phyloP scores from a whole-genome alignment of 345 rosid species.

The Aquilaria sinensis region DNA sequence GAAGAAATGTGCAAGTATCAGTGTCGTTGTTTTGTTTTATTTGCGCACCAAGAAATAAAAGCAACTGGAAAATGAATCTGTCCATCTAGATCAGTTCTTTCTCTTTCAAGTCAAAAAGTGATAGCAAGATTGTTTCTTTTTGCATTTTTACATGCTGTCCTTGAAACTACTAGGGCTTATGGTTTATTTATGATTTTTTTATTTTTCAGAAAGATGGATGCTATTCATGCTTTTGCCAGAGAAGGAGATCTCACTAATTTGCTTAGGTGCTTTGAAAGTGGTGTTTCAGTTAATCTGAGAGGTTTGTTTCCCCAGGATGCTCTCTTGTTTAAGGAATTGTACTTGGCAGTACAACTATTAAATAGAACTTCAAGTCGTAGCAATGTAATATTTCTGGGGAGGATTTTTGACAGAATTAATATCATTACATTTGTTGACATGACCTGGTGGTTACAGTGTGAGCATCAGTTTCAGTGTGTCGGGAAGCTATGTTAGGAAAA shows the following conservation, averaged over 20 bases:
- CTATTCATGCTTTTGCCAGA: constrained; percentile 82
- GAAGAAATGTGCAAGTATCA: too few relatives aligned
- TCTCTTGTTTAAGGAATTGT: not conserved
- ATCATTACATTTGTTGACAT: not conserved
- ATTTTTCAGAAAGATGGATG: constrained; percentile 74
- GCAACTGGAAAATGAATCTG: too few relatives aligned
- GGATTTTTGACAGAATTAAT: not conserved
- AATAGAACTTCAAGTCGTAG: not conserved
- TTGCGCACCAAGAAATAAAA: too few relatives aligned
- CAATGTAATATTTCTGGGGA: not conserved
- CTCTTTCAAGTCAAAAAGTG: not conserved
- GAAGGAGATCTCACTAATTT: constrained; percentile 77
- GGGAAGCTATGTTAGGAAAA: not conserved
- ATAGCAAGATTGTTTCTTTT: not conserved
- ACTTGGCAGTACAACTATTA: not conserved
- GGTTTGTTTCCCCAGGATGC: constrained; percentile 29
- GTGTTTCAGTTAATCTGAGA: constrained; percentile 59
- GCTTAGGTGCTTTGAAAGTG: constrained; percentile 62
- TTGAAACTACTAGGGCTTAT: too few relatives aligned
- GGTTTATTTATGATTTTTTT: not conserved
- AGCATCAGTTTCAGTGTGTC: too few relatives aligned
- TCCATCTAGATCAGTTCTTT: too few relatives aligned
- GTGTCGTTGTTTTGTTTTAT: too few relatives aligned
- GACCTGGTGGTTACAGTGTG: too few relatives aligned
- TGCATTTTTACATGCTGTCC: not conserved